phyloP scores from a whole-genome alignment of 805 yeast genomes.

The Scheffersomyces ergatensis region DNA sequence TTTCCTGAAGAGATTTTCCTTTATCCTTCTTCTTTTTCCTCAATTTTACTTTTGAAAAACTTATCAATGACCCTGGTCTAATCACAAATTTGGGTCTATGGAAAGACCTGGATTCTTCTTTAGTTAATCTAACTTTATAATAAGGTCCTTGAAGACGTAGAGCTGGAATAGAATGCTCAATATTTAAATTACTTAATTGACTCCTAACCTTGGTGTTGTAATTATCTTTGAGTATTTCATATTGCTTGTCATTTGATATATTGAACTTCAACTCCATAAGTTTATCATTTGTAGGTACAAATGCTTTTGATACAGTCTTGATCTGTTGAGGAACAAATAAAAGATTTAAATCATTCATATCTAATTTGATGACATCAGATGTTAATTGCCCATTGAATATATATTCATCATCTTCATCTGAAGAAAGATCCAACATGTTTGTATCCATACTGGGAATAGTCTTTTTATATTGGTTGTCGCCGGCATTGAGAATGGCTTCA shows the following conservation, averaged over 20 bases:
- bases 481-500: slow-evolving; percentile 55
- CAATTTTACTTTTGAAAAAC: slow-evolving; percentile 68
- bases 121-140: slow-evolving; percentile 73
- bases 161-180: slow-evolving; percentile 92
- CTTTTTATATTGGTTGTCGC: slow-evolving; percentile 12
- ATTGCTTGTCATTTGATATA: slow-evolving; percentile 84
- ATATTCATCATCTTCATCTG: slow-evolving; percentile 60
- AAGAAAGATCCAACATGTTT: slow-evolving; percentile 19
- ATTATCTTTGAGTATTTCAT: slow-evolving; percentile 77
- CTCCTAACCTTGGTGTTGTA: slow-evolving; percentile 91
- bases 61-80: slow-evolving; percentile 74
- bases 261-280: slow-evolving; percentile 62
- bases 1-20: slow-evolving; percentile 75
- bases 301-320: slow-evolving; percentile 22
- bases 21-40: slow-evolving; percentile 88
- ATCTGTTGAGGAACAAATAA: slow-evolving; percentile 56
- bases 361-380: slow-evolving; percentile 50
- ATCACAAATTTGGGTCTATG: slow-evolving; percentile 77
- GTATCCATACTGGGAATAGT: slow-evolving; percentile 7
- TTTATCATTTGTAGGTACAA: slow-evolving; percentile 54
- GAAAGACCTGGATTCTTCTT: slow-evolving; percentile 67
- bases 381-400: slow-evolving; percentile 68
- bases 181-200: slow-evolving; percentile 83
- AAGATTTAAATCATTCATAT: slow-evolving; percentile 84
- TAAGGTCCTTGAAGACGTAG: slow-evolving; percentile 83